Evolutionary conservation across 192 early-diverging fungal species (phyloP), one percentile per base, ranked within the genome.

Genomic region (Coemansia biformis): DNA sequence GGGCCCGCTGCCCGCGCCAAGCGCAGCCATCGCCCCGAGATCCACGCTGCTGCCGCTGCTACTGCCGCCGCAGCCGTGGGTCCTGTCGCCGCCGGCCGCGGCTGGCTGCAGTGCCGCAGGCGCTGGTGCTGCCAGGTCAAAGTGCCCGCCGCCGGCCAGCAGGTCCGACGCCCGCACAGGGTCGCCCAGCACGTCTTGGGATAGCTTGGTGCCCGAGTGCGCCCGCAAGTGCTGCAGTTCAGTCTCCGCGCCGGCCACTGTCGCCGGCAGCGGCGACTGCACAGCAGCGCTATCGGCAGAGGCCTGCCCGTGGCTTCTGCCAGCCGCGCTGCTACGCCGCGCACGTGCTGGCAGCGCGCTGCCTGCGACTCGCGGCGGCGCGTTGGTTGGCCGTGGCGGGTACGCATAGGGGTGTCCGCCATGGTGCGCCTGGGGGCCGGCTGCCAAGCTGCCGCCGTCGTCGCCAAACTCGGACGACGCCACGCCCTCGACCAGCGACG

Each of bases 401-500:
- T 24, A 30, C 32, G 34, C 34, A 30, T 30, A 38, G 10, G 34
- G 43, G 15, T 17, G 35, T 4, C 15, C 2, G 24, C 35, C 13
- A 9, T 30, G 29, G 29, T 10, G 29, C 29, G 29, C 5, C 23
- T 28, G 41, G 0, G 35, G 3, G 29, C 29, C 15, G 43, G 15
- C 3, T n/a, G n/a, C n/a, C n/a, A n/a, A n/a, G n/a, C n/a, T n/a
- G 41, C 3, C 38, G 11, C 11, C 12, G 31, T 29, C 36, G 44
- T 14, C 43, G 34, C 21, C 42, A 59, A 63, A 63, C 43, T 48
- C 59, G 11, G 59, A 44, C 0, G 61, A 60, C 2, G 52, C 68
- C 14, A 72, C 68, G 31, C 45, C 68, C 23, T 72, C 68, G n/a
- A 57, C 46, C 35, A 73, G 50, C 38, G 62, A 57, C 29, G 69